Evolutionary conservation across 768 basidiomycete species (phyloP).

Genomic region (Pleurotus eryngii): DNA sequence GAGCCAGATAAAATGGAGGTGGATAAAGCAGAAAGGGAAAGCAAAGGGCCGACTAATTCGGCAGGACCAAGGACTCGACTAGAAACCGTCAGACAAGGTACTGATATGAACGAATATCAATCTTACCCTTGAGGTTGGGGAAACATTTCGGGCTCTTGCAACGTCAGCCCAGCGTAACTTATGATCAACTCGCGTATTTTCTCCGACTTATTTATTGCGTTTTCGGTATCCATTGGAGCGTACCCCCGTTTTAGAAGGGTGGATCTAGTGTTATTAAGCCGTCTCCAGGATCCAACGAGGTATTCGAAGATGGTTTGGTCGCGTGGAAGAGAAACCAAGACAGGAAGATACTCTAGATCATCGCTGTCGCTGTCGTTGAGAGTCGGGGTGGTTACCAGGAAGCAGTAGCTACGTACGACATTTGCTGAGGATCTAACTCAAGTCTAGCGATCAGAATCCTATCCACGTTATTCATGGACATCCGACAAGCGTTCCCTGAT

Average conservation of each 20-base stretch:
- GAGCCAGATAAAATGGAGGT: conserved; percentile 57
- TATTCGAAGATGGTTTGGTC: conserved; percentile 87
- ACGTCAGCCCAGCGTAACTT: conserved; percentile 81
- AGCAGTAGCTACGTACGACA: conserved; percentile 50
- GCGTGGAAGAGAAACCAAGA: conserved; percentile 72
- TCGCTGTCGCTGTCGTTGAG: conserved; percentile 38
- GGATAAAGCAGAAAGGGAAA: conserved; percentile 68
- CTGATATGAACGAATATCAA: neutral
- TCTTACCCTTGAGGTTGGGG: conserved; percentile 75
- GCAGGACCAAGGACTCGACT: conserved; percentile 72
- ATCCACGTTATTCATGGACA: conserved; percentile 64
- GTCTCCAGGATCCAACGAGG: conserved; percentile 88
- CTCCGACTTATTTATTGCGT: conserved; percentile 63
- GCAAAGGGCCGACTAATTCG: conserved; percentile 80
- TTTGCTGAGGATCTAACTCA: conserved; percentile 68
- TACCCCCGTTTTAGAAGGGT: conserved; percentile 63
- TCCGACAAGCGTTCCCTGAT: conserved; percentile 33
- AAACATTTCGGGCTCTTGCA: conserved; percentile 95
- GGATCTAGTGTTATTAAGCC: conserved; percentile 56
- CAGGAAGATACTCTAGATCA: conserved; percentile 70
- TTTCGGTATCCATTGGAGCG: conserved; percentile 56
- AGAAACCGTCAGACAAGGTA: neutral
- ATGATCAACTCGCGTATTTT: conserved; percentile 80
- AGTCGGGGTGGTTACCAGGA: conserved; percentile 1
- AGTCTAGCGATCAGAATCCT: conserved; percentile 81